These are phyloP conservation scores for Tripterygium wilfordii DNA, from an alignment of 177 flowering plant genomes.

Conservation along the genomic window DNA sequence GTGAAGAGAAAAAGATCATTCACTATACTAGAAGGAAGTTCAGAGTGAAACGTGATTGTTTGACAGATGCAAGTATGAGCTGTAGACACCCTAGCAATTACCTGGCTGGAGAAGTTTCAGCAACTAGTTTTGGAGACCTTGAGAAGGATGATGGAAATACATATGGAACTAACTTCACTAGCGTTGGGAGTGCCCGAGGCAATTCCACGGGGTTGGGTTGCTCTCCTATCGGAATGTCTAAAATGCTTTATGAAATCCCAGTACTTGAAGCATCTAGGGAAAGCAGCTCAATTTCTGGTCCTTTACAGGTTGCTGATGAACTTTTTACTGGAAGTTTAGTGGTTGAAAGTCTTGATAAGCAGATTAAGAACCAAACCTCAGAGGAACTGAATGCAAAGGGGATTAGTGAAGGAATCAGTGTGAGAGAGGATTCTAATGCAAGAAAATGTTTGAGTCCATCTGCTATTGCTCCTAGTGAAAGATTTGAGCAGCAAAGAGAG, in stretches of 20 bases:
- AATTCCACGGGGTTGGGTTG: constrained; percentile 3
- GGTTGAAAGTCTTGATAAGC: constrained; percentile 1
- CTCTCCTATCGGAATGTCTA: constrained; percentile 2
- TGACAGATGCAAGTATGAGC: constrained; percentile 10
- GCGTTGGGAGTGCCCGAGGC: constrained; percentile 4
- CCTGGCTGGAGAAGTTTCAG: constrained; percentile 2
- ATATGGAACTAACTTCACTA: constrained; percentile 1
- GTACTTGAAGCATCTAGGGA: constrained; percentile 1
- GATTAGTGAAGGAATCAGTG: constrained; percentile 4
- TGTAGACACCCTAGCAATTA: constrained; percentile 9
- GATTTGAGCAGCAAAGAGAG: constrained; percentile 11
- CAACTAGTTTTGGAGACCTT: constrained; percentile 9
- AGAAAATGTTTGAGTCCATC: constrained; percentile 6
- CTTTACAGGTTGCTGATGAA: constrained; percentile 1
- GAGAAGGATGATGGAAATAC: constrained; percentile 8
- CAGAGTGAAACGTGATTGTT: constrained; percentile 18
- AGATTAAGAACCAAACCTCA: constrained; percentile 6
- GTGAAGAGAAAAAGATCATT: constrained; percentile 29
- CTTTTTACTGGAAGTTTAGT: constrained; percentile 2
- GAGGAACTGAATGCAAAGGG: constrained; percentile 3
- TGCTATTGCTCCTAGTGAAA: constrained; percentile 3
- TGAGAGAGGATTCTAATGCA: constrained; percentile 4
- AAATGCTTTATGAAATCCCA: constrained; percentile 8
- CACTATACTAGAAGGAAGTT: constrained; percentile 54
- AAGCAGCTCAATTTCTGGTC: not conserved